Conservation (phyloP, 1,139 yeast species). For the Yamadazyma atlantica region DNA sequence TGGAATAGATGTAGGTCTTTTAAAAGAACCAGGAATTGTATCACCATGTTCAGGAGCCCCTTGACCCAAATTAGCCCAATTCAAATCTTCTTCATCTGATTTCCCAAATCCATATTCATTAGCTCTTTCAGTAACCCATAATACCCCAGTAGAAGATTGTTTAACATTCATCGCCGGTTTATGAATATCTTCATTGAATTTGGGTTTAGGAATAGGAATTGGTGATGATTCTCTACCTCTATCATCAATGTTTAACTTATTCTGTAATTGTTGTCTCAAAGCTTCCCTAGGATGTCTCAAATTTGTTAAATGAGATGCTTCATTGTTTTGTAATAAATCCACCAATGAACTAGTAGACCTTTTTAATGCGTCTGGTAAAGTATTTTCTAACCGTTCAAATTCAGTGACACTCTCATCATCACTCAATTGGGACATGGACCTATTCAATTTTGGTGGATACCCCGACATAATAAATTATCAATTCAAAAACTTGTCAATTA, state of each 20-base stretch:
- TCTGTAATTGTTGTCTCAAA: constrained; percentile 24
- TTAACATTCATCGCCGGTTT: constrained; percentile 64
- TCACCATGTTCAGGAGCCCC: constrained; percentile 74
- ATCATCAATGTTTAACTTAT: constrained; percentile 32
- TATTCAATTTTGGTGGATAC: neutral
- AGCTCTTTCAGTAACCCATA: constrained; percentile 71
- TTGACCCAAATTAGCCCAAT: constrained; percentile 69
- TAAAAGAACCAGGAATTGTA: constrained; percentile 59
- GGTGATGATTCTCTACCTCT: constrained; percentile 46
- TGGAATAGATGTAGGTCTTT: constrained; percentile 53
- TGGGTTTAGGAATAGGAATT: constrained; percentile 53
- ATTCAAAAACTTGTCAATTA: too few relatives aligned
- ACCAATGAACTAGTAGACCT: constrained; percentile 43
- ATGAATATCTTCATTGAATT: constrained; percentile 44
- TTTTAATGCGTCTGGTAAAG: constrained; percentile 44
- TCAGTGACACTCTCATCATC: constrained; percentile 23
- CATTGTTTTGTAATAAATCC: constrained; percentile 27
- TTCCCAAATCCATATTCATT: constrained; percentile 54
- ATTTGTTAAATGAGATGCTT: constrained; percentile 8
- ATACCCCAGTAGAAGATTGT: constrained; percentile 67
- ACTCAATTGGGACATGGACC: constrained; percentile 3
- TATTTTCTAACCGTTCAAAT: constrained; percentile 46
- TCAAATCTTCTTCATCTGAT: constrained; percentile 40
- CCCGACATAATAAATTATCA: neutral
- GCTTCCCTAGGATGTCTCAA: constrained; percentile 15